Base-by-base conservation (phyloP, 2,329 filamentous ascomycete species). In the Onygena corvina region DNA sequence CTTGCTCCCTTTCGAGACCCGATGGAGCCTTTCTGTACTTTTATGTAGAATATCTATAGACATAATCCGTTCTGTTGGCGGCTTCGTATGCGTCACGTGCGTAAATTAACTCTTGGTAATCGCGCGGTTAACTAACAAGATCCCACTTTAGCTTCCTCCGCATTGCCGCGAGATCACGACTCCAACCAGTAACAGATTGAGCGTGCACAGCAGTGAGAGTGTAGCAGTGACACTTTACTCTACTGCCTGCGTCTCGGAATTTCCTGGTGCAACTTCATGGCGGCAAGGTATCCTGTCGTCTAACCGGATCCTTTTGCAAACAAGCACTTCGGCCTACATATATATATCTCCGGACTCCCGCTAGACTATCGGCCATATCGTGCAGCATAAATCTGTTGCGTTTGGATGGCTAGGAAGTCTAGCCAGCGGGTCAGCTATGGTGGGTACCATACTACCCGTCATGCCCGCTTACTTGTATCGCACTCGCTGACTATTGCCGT, bases 361-460 rank as follows among this genome's bases (percentile, higher is more conserved):
- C 16, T 25, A n/a, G 21, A 42, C 38, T 4, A 42, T 6, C 11
- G 21, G 20, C 38, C 38, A 12, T n/a, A n/a, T 11, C n/a, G 38
- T 42, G 11, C 11, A 42, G 38, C 27, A 25, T 42, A 14, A 25
- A 25, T 20, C 21, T 9, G 18, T 18, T 11, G 11, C 29, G n/a
- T 47, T 23, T 52, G 45, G 40, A 82, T 82, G 79, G 78, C 79
- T 62, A 80, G 78, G 65, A 83, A 82, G 71, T 75, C 76, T 61
- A 79, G 76, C 64, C 80, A 83, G 67, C 77, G 79, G 67, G 80
- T 84, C 67, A 81, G 79, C 65, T 84, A 84, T 71, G 79, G 80
- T 83, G 61, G 64, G 72, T 68, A 25, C 31, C 33, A n/a, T n/a
- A 11, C 7, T 20, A 9, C 30, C 7, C 7, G 21, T 40, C 18